Evolutionary conservation across 768 basidiomycete species (phyloP).

Genomic region (Amanita pseudoporphyria): DNA sequence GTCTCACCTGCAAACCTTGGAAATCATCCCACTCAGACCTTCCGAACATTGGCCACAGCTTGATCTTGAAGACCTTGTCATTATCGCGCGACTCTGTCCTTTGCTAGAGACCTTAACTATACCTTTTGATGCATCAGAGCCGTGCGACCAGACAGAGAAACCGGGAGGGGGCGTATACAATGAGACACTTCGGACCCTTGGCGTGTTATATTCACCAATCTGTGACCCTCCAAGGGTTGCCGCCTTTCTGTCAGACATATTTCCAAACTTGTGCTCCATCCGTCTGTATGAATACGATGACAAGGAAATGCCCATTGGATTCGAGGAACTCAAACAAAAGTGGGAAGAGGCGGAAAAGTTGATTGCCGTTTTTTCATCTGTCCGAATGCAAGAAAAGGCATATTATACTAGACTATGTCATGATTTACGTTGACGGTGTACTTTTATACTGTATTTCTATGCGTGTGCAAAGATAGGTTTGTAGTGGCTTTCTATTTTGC

Average conservation of each 20-base stretch:
- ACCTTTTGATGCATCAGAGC: background rate
- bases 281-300: background rate
- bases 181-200: background rate
- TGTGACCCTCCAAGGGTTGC: background rate
- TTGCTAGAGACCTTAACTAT: background rate
- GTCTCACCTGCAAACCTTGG: background rate
- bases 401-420: too few species aligned
- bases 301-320: background rate
- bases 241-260: slow-evolving; percentile 1
- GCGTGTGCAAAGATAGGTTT: background rate
- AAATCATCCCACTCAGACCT: background rate
- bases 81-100: background rate
- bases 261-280: background rate
- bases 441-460: background rate
- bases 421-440: background rate
- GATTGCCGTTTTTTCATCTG: background rate
- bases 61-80: background rate
- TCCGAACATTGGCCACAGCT: background rate
- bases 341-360: background rate
- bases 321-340: background rate
- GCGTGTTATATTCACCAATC: background rate
- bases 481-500: background rate
- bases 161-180: background rate
- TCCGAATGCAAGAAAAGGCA: background rate
- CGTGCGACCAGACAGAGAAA: background rate